A percentile compares a stretch with the other conserved stretches of the same genome.
Conservation (phyloP, 1,284 basidiomycete species). For the Pyrrhoderma noxium region DNA sequence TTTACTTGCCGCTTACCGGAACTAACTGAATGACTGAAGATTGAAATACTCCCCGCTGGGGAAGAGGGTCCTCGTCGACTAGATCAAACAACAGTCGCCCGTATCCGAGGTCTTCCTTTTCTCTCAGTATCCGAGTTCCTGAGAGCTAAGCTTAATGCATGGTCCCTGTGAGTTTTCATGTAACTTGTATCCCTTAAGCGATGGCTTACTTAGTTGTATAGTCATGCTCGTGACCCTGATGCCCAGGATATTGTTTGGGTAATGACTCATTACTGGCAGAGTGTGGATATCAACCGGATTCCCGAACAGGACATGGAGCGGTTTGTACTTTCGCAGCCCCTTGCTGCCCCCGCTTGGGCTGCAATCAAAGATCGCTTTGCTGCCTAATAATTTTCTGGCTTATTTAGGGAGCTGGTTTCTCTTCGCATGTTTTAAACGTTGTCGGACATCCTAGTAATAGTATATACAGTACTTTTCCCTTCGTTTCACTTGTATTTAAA, state of each 20-base stretch:
- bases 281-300: conserved; percentile 28
- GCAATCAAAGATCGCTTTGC: conserved; percentile 23
- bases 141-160: conserved; percentile 43
- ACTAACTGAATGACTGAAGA: conserved; percentile 34
- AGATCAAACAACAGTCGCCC: conserved; percentile 56
- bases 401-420: too few relatives aligned
- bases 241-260: conserved; percentile 26
- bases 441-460: too few relatives aligned
- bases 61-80: conserved; percentile 70
- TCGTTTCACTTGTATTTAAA: too few relatives aligned
- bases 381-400: background rate
- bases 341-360: conserved; percentile 21
- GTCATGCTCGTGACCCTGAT: conserved; percentile 22
- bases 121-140: conserved; percentile 72
- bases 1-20: background rate
- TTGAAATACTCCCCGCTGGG: conserved; percentile 73
- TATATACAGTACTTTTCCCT: too few relatives aligned
- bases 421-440: too few relatives aligned
- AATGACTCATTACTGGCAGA: conserved; percentile 24
- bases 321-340: conserved; percentile 22
- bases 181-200: background rate
- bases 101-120: conserved; percentile 62
- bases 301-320: conserved; percentile 27
- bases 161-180: conserved; percentile 23
- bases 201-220: conserved; percentile 4